Percentiles rank a stretch among this genome's conserved stretches.
Conservation (phyloP, 495 filamentous ascomycete species). For the Lindgomyces ingoldianus region DNA sequence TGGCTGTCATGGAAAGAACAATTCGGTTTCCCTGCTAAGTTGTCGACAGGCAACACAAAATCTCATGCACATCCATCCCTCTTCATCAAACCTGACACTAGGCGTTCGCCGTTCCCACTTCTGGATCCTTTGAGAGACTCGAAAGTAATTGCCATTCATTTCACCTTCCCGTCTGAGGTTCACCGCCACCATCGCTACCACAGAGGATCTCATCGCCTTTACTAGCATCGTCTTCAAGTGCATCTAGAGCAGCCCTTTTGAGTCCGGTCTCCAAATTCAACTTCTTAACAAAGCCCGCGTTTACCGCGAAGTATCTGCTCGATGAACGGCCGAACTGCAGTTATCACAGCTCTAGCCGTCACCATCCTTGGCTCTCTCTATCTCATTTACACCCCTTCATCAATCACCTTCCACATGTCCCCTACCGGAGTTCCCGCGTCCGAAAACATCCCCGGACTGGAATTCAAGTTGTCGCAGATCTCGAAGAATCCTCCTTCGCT, state of each 20-base stretch:
- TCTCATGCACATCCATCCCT: background rate
- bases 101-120: no score
- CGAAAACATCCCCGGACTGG: conserved; percentile 15
- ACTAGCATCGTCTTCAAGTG: background rate
- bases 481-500: conserved; percentile 25
- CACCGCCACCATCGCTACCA: no score
- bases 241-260: no score
- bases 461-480: conserved; percentile 31
- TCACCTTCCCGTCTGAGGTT: background rate
- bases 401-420: conserved; percentile 20
- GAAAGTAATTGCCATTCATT: background rate
- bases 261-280: background rate
- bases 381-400: conserved; percentile 16
- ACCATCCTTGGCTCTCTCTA: conserved; percentile 29
- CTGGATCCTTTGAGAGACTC: background rate
- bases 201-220: no score
- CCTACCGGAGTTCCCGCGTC: background rate
- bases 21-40: background rate
- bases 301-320: background rate
- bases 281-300: background rate
- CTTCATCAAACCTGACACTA: background rate
- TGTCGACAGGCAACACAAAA: background rate
- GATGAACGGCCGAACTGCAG: conserved; percentile 24
- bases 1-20: background rate
- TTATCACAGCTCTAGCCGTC: conserved; percentile 23